Percentiles rank a stretch among this genome's conserved stretches.
phyloP scores from a whole-genome alignment of 2,329 filamentous ascomycete genomes.

The Colletotrichum eremochloae region DNA sequence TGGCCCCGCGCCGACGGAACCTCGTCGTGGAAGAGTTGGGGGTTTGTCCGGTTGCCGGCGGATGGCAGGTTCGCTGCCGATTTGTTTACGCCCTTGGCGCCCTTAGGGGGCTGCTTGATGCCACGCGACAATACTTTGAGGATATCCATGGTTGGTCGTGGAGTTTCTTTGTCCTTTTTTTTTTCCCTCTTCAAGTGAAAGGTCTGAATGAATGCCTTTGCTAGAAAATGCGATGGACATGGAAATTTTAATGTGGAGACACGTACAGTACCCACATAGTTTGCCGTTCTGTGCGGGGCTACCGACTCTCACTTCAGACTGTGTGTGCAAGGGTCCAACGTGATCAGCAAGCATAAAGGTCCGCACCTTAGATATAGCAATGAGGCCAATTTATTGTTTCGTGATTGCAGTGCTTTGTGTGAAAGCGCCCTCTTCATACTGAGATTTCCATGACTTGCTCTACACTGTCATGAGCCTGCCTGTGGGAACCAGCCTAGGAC shows the following conservation, averaged over 20 bases:
- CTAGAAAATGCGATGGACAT: constrained; percentile 24
- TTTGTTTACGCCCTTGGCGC: constrained; percentile 48
- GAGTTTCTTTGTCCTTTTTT: background rate
- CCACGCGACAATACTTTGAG: constrained; percentile 80
- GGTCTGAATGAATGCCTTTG: background rate
- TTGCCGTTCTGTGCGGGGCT: background rate
- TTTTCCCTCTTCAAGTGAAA: background rate
- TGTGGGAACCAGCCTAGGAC: background rate
- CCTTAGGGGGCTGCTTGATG: constrained; percentile 67
- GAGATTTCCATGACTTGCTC: background rate
- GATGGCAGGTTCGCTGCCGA: constrained; percentile 69
- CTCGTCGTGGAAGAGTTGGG: constrained; percentile 77
- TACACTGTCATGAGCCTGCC: background rate
- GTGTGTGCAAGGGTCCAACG: background rate
- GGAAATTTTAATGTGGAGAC: constrained; percentile 38
- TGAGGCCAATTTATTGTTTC: background rate
- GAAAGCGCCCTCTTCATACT: background rate
- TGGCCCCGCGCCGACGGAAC: constrained; percentile 58
- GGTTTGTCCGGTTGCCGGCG: constrained; percentile 72
- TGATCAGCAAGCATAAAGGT: background rate
- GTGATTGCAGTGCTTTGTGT: background rate
- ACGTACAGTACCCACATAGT: constrained; percentile 34
- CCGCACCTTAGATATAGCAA: background rate
- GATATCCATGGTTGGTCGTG: constrained; percentile 72
- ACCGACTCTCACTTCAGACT: background rate